A percentile compares a stretch with the other conserved stretches of the same genome.
phyloP scores from a whole-genome alignment of 345 rosid genomes.

The Heritiera littoralis region DNA sequence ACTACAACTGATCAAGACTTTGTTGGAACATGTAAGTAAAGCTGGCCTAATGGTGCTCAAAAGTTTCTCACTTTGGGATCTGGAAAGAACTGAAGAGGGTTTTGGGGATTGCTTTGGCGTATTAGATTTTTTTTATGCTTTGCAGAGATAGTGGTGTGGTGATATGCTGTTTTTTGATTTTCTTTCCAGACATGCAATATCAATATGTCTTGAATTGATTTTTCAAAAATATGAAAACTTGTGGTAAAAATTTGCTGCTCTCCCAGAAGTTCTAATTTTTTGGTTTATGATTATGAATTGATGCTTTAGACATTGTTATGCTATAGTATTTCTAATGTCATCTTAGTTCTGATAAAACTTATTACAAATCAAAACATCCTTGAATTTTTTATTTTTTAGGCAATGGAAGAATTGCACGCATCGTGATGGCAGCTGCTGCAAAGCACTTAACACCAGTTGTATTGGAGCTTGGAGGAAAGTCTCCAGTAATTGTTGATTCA shows the following conservation, averaged over 20 bases:
- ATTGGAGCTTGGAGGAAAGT: conserved; percentile 96
- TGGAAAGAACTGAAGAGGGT: background rate
- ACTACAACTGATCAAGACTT: background rate
- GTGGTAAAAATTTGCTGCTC: background rate
- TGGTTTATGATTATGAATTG: background rate
- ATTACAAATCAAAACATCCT: conserved; percentile 1
- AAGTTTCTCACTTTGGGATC: background rate
- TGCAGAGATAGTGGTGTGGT: no score
- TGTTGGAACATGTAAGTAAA: background rate
- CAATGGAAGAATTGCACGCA: conserved; percentile 66
- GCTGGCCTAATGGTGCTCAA: background rate
- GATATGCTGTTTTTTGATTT: background rate
- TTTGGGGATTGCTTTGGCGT: background rate
- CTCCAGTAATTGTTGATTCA: conserved; percentile 82
- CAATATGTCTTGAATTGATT: background rate
- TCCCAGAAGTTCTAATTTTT: background rate
- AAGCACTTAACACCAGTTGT: conserved; percentile 93
- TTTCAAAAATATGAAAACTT: background rate
- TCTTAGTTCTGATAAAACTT: conserved; percentile 4
- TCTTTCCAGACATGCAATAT: background rate
- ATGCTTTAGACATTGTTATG: conserved; percentile 15
- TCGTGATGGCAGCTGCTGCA: conserved; percentile 95
- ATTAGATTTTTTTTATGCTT: background rate
- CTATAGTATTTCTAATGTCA: background rate
- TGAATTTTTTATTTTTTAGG: conserved; percentile 46